These are phyloP conservation scores for Mallotus nudiflorus DNA, from an alignment of 345 rosid genomes.

Conservation along the genomic window DNA sequence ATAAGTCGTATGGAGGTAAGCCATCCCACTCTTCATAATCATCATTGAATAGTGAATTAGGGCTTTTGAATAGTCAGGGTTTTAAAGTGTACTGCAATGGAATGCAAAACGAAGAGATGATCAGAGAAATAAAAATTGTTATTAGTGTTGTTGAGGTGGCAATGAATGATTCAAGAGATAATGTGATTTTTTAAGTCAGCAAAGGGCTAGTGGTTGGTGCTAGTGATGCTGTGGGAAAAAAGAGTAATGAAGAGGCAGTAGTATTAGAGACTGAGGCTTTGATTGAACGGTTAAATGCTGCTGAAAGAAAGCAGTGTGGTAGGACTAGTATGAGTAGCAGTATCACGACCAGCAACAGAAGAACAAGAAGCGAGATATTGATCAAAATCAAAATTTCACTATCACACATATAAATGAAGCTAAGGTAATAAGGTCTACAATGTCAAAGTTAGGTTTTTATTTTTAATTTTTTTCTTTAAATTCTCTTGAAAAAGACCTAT, in stretches of 20 bases:
- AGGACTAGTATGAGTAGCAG: too few relatives aligned
- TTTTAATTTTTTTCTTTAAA: background rate
- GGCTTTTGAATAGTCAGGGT: background rate
- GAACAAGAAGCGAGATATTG: too few relatives aligned
- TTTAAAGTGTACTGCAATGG: slow-evolving; percentile 37
- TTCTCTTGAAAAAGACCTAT: too few relatives aligned
- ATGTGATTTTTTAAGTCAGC: slow-evolving; percentile 27
- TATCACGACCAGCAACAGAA: too few relatives aligned
- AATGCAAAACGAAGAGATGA: slow-evolving; percentile 33
- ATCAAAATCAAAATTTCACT: background rate
- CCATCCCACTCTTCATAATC: too few relatives aligned
- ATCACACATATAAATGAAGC: slow-evolving; percentile 13
- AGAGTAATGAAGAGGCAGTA: slow-evolving; percentile 33
- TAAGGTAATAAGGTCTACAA: slow-evolving; percentile 18
- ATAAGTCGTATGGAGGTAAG: slow-evolving; percentile 40
- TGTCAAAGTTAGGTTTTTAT: slow-evolving; percentile 24
- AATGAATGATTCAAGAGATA: slow-evolving; percentile 33
- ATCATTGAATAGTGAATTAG: background rate
- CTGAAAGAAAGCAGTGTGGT: too few relatives aligned
- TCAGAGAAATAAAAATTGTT: slow-evolving; percentile 18
- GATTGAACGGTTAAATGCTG: slow-evolving; percentile 62
- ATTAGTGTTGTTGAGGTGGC: slow-evolving; percentile 38
- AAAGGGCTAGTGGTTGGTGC: slow-evolving; percentile 22
- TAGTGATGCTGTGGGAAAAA: too few relatives aligned
- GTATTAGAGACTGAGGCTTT: slow-evolving; percentile 43